Conservation (phyloP, 768 basidiomycete species). For the Peribolospora baueri region DNA sequence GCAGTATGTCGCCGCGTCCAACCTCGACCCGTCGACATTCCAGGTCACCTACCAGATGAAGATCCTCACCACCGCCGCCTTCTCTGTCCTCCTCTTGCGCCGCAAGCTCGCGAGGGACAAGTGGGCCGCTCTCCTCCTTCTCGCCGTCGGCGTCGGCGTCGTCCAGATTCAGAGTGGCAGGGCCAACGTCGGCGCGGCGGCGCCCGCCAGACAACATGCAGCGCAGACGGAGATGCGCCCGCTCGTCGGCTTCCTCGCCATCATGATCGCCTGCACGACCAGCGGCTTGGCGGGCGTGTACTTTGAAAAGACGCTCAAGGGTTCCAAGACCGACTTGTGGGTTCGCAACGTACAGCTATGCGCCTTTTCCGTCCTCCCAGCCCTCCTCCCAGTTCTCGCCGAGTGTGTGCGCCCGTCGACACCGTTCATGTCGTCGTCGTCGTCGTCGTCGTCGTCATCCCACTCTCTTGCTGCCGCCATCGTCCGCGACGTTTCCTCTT, state of each 20-base stretch:
- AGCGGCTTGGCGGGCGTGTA: conserved; percentile 92
- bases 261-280: conserved; percentile 73
- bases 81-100: conserved; percentile 73
- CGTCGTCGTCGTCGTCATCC: neutral
- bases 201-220: conserved; percentile 1
- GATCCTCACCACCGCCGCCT: conserved; percentile 50
- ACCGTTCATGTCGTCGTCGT: conserved; percentile 12
- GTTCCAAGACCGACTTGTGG: conserved; percentile 73
- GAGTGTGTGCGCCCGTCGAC: conserved; percentile 20
- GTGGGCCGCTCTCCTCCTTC: conserved; percentile 43
- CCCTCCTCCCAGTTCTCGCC: conserved; percentile 50
- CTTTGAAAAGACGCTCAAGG: conserved; percentile 92
- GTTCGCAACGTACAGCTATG: conserved; percentile 90
- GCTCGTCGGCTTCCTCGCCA: conserved; percentile 67
- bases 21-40: conserved; percentile 84
- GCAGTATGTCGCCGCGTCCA: conserved; percentile 80
- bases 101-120: conserved; percentile 28
- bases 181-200: conserved; percentile 18
- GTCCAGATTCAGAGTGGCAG: conserved; percentile 43
- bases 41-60: conserved; percentile 97
- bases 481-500: neutral
- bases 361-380: conserved; percentile 75
- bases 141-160: conserved; percentile 23
- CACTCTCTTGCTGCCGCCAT: conserved; percentile 7
- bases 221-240: conserved; percentile 43